Evolutionary conservation across 2,329 filamentous ascomycete species (phyloP), one percentile per base, ranked within the genome.

Genomic region (Ophiocordyceps robertsii): DNA sequence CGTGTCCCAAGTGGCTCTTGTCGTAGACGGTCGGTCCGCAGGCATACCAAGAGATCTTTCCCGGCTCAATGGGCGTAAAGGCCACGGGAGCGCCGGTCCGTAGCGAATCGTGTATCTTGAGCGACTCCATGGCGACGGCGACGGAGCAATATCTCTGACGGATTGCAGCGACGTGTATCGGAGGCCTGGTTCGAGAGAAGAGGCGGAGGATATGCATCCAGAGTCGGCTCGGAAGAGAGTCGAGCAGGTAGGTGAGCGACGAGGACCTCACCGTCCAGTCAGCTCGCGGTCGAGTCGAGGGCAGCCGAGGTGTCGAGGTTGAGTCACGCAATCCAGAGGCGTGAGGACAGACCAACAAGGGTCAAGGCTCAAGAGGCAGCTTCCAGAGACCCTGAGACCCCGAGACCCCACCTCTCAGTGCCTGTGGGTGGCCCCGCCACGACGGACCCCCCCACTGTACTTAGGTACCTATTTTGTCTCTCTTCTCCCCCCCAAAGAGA

Each of bases 1-100:
- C 87, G 62, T 94, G 87, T 29, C 86, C 82, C 38, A 90, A 63
- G 67, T 90, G 85, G 47, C 81, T 75, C 64, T 88, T 82, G 59
- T 89, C 84, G 59, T 89, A 89, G 36, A 84, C 80, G 3, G 87
- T 95, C 44, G 87, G 87, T 16, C 88, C 88, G 66, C 88, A 95
- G 51, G 82, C 83, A 62, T 94, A 94, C 86, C 87, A 94, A 6
- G 77, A 79, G 27, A 93, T 75, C 56, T 82, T 80, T 24, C 77
- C 74, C 9, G 72, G 67, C 56, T 89, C 78, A 39, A 84, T 72
- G 13, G 86, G 84, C 37, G 81, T 66, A 55, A 93, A 92, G 5
- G 79, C 74, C 37, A 81, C 80, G 55, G 89, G 85, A 11, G 70
- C 70, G 46, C 83, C 75, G 11, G 85, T 69, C 53, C 66, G 83